Evolutionary conservation across 306 rosid species (phyloP).

Genomic region (Pyrus communis): DNA sequence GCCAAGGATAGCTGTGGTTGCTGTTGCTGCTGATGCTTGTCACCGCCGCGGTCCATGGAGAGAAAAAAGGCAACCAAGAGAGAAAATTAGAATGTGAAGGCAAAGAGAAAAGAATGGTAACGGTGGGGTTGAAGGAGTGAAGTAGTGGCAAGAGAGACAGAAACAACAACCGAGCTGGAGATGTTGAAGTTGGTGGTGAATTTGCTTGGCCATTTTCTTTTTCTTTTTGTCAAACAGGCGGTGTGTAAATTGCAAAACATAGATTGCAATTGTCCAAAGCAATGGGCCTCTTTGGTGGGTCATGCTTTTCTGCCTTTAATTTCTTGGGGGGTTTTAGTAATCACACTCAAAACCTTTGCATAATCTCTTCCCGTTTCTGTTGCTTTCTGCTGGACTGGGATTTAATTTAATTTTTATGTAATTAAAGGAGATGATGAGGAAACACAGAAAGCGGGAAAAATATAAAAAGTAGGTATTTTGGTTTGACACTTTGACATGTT

Average conservation of each 20-base stretch:
- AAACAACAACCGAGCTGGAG: conserved; percentile 27
- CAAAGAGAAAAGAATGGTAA: conserved; percentile 27
- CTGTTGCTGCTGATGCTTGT: conserved; percentile 32
- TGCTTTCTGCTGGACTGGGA: not conserved
- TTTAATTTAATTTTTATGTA: conserved; percentile 10
- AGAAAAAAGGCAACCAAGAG: conserved; percentile 20
- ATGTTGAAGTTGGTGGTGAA: conserved; percentile 43
- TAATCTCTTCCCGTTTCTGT: conserved; percentile 20
- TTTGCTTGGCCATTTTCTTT: conserved; percentile 49
- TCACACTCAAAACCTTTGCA: conserved; percentile 21
- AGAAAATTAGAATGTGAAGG: conserved; percentile 31
- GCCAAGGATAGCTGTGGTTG: conserved; percentile 64
- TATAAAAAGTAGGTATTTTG: conserved; percentile 23
- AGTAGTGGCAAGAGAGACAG: conserved; percentile 38
- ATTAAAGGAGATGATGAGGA: not conserved
- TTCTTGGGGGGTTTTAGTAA: conserved; percentile 2
- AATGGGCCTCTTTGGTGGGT: conserved; percentile 87
- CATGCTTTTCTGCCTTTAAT: conserved; percentile 34
- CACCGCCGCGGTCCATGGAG: conserved; percentile 72
- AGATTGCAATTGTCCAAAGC: conserved; percentile 84
- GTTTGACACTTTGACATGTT: conserved; percentile 49
- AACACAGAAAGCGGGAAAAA: conserved; percentile 33
- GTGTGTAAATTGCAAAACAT: conserved; percentile 48
- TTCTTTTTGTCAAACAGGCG: conserved; percentile 41
- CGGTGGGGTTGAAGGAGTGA: conserved; percentile 45